Conservation (phyloP, 2,329 filamentous ascomycete species). For the Knufia petricola region DNA sequence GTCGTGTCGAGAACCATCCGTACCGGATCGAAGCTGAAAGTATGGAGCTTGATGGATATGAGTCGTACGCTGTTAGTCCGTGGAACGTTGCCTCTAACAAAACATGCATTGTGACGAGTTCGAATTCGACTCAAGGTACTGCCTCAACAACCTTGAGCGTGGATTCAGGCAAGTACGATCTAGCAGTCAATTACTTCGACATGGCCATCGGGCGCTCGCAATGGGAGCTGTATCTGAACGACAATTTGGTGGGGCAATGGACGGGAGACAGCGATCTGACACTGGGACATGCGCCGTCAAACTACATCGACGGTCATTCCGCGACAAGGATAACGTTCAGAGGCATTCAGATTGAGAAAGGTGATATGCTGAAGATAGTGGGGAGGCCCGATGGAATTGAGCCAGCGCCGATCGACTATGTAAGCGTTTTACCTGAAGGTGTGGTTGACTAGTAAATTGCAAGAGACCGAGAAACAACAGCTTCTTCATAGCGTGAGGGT, state of each 20-base stretch:
- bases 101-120: conserved; percentile 46
- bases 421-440: conserved; percentile 51
- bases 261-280: conserved; percentile 49
- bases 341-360: conserved; percentile 40
- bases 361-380: conserved; percentile 46
- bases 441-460: conserved; percentile 50
- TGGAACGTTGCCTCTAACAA: conserved; percentile 51
- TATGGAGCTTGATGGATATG: conserved; percentile 54
- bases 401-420: conserved; percentile 57
- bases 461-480: too few relatives aligned
- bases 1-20: conserved; percentile 51
- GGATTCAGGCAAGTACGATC: conserved; percentile 47
- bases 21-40: conserved; percentile 60
- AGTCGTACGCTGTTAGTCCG: conserved; percentile 44
- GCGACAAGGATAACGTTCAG: conserved; percentile 53
- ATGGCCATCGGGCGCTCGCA: conserved; percentile 47
- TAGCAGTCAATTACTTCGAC: conserved; percentile 61
- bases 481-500: too few relatives aligned
- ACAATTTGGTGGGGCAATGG: conserved; percentile 47
- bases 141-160: conserved; percentile 41
- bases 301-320: conserved; percentile 55
- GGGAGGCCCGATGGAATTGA: conserved; percentile 52
- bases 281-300: conserved; percentile 49
- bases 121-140: conserved; percentile 43
- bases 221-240: conserved; percentile 47